Conservation (phyloP, 768 basidiomycete species). For the Termitomyces sp. region DNA sequence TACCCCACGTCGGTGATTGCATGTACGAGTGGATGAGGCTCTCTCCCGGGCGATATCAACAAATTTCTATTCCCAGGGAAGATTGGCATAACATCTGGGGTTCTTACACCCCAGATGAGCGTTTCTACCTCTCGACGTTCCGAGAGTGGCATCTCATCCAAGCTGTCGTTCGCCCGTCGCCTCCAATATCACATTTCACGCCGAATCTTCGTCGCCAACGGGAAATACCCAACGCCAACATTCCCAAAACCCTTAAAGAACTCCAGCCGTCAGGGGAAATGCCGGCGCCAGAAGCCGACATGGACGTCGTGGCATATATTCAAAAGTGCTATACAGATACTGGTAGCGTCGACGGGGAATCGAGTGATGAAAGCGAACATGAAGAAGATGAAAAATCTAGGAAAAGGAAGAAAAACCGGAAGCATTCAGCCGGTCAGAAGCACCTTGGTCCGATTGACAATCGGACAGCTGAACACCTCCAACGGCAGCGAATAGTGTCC, state of each 20-base stretch:
- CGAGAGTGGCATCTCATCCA: slow-evolving; percentile 2
- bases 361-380: not conserved
- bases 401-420: not conserved
- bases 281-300: not conserved
- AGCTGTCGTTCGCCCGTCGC: not conserved
- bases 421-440: not conserved
- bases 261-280: not conserved
- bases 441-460: not conserved
- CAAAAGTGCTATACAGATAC: not conserved
- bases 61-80: not conserved
- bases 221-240: not conserved
- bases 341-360: not conserved
- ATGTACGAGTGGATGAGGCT: not conserved
- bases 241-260: not conserved
- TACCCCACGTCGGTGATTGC: not conserved
- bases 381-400: not conserved
- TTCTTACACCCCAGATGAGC: not conserved
- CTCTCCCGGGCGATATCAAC: not conserved
- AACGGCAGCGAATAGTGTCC: too few species aligned
- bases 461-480: not conserved
- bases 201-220: not conserved
- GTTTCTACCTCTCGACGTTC: not conserved
- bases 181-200: not conserved
- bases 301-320: not conserved
- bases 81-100: not conserved